Evolutionary conservation across 768 basidiomycete species (phyloP), one percentile per base, ranked within the genome.

Genomic region (Mycena rosella): DNA sequence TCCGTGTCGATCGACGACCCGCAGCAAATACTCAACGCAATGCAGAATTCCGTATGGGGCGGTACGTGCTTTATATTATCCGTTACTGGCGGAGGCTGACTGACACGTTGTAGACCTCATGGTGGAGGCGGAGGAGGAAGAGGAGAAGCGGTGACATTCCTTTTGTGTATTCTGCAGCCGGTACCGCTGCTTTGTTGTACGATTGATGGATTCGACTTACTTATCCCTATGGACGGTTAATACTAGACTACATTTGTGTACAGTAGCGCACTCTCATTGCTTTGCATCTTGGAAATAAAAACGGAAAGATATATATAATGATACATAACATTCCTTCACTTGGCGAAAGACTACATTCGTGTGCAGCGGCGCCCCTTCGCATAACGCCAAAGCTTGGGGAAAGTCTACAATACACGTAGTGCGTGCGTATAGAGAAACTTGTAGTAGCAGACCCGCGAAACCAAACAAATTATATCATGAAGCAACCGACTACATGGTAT

Each of bases 111-210:
- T 17, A 68, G 73, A 69, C 27, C 66, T 71, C 22, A 73, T 72
- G 69, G 51, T 54, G 18, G 64, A 73, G 61, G 69, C 70, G 4
- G 69, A 71, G 38, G 72, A 73, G 24, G 71, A 69, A 32, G 71
- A 69, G 32, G 63, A 67, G 57, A 58, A 65, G 29, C 58, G 60
- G 55, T 65, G 34, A 65, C 54, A 29, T 24, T n/a, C 38, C 34
- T 42, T 51, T 22, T 26, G 22, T 59, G 45, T 60, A 42, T 56
- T 64, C 45, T 32, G 29, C 32, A 34, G 32, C 27, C 14, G 14
- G 49, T 38, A 51, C 29, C 14, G 63, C 2, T 36, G 48, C 30
- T 44, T 47, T 54, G 56, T 62, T 60, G 62, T 64, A 68, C 57
- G 45, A 63, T 63, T 20, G 40, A 26, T 44, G 5, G 34, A 44